phyloP scores from a whole-genome alignment of 768 basidiomycete genomes.

The Dioszegia crocea region DNA sequence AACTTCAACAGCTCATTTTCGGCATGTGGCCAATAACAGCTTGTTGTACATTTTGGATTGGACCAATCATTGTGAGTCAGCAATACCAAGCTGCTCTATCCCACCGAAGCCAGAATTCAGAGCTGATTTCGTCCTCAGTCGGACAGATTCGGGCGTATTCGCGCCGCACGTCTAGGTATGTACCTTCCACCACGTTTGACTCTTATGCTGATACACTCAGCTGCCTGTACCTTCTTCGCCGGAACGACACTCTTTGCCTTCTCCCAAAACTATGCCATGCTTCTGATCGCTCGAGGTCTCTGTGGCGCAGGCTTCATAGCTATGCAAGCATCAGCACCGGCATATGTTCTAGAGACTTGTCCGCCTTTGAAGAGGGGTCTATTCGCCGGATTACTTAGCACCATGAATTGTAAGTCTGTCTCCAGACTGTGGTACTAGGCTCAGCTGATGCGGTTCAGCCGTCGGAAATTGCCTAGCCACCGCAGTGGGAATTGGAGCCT shows the following conservation, averaged over 20 bases:
- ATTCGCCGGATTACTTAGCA: neutral
- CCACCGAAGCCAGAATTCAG: neutral
- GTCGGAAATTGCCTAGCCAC: too few relatives aligned
- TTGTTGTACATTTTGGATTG: constrained; percentile 29
- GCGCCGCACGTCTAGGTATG: too few relatives aligned
- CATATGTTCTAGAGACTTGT: constrained; percentile 24
- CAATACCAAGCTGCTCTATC: neutral
- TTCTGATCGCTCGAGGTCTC: constrained; percentile 22
- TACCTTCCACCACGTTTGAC: too few relatives aligned
- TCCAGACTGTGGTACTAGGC: too few relatives aligned
- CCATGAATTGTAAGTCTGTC: too few relatives aligned
- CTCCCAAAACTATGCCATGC: constrained; percentile 19
- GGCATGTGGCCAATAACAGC: constrained; percentile 32
- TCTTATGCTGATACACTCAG: too few relatives aligned
- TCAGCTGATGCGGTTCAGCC: too few relatives aligned
- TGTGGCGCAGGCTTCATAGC: constrained; percentile 17
- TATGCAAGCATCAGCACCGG: constrained; percentile 27
- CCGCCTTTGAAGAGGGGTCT: constrained; percentile 12
- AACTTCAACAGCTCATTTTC: too few relatives aligned
- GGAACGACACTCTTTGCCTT: constrained; percentile 22
- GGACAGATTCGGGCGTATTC: too few relatives aligned
- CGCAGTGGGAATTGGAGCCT: too few relatives aligned
- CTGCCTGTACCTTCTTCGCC: neutral
- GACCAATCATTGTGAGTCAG: constrained; percentile 20
- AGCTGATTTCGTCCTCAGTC: too few relatives aligned